Conservation (phyloP, 2,329 filamentous ascomycete genomes). For the Neopestalotiopsis rosae region DNA sequence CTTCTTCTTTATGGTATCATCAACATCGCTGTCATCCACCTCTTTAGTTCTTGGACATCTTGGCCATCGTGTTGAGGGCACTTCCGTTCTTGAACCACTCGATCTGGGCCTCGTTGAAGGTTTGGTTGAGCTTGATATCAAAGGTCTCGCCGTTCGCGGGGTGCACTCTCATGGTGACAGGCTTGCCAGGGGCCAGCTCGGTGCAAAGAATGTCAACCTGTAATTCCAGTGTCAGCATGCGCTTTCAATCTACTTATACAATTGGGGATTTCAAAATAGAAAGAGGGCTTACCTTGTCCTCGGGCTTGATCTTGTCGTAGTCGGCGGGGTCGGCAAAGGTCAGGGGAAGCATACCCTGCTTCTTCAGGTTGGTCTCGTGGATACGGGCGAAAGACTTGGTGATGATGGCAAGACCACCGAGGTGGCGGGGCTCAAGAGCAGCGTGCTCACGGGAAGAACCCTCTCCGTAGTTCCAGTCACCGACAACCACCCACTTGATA, state of each 20-base stretch:
- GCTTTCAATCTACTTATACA: neutral
- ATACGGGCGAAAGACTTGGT: slow-evolving; percentile 97
- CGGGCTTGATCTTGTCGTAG: slow-evolving; percentile 94
- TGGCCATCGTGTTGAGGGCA: slow-evolving; percentile 98
- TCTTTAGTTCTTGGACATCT: slow-evolving; percentile 49
- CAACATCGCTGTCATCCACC: slow-evolving; percentile 7
- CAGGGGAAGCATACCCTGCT: slow-evolving; percentile 99
- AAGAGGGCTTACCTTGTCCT: slow-evolving; percentile 70
- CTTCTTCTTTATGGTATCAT: slow-evolving; percentile 18
- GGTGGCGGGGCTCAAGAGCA: slow-evolving; percentile 94
- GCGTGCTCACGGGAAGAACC: slow-evolving; percentile 98
- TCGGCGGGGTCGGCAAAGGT: slow-evolving; percentile 94
- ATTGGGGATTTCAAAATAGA: neutral
- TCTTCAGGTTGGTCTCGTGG: slow-evolving; percentile 99
- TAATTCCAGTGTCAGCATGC: neutral
- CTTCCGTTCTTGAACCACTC: slow-evolving; percentile 99
- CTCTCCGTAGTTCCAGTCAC: slow-evolving; percentile 99
- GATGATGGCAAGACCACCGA: slow-evolving; percentile 96
- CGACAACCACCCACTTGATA: slow-evolving; percentile 95
- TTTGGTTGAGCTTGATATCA: slow-evolving; percentile 87
- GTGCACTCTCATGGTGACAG: slow-evolving; percentile 89
- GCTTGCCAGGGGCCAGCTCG: slow-evolving; percentile 89
- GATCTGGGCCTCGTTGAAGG: slow-evolving; percentile 97
- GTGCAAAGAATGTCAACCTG: slow-evolving; percentile 84
- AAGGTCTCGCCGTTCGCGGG: slow-evolving; percentile 84